Evolutionary conservation across 306 rosid genomes (phyloP).

Genomic region (Vigna mungo): DNA sequence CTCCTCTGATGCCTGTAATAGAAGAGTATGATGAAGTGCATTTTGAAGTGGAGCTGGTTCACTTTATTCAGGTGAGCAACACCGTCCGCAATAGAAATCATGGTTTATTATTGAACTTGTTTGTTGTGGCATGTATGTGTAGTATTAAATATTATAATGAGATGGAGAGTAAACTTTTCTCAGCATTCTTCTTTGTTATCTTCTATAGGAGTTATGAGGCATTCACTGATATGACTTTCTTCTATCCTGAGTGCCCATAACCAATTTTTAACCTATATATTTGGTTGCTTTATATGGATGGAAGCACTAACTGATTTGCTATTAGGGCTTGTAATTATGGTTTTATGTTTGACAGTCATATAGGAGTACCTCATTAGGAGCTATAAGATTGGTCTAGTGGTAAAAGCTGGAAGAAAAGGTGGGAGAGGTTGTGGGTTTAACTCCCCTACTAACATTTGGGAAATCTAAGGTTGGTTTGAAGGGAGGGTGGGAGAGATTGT

Average conservation of each 20-base stretch:
- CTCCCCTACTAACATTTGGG: no score
- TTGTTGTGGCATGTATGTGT: constrained; percentile 22
- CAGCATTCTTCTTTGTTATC: constrained; percentile 23
- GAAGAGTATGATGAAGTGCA: constrained; percentile 82
- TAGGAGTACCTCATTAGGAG: not conserved
- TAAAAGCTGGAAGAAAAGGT: no score
- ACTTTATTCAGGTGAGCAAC: constrained; percentile 82
- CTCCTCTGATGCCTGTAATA: constrained; percentile 66
- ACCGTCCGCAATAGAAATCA: constrained; percentile 37
- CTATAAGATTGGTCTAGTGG: no score
- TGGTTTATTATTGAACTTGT: constrained; percentile 35
- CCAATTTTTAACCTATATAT: constrained; percentile 9
- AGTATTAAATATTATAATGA: constrained; percentile 4
- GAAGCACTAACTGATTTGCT: not conserved
- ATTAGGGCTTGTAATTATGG: constrained; percentile 12
- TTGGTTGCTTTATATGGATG: not conserved
- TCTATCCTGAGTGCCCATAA: constrained; percentile 15
- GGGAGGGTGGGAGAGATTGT: no score
- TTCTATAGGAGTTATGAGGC: constrained; percentile 13
- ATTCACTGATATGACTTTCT: constrained; percentile 29
- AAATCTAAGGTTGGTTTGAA: no score
- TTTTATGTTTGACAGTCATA: not conserved
- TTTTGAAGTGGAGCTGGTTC: constrained; percentile 95
- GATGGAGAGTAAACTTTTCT: constrained; percentile 24
- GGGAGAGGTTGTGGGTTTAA: no score